Conservation (phyloP, 371 early-diverging fungal genomes). For the Haplosporangium sp. region DNA sequence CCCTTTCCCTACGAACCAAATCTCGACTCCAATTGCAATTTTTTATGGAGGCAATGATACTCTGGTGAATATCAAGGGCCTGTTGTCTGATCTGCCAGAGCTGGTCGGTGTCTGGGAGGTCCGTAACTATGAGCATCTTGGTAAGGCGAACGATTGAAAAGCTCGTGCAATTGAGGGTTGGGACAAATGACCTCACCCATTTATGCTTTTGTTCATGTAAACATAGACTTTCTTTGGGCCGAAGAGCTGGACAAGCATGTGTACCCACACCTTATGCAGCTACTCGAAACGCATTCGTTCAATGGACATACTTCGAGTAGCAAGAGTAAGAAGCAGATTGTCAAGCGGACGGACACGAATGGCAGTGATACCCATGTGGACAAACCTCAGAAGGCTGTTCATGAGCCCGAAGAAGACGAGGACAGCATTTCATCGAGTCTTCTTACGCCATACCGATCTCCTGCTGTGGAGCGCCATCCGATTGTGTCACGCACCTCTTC, state of each 20-base stretch:
- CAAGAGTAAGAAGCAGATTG: background rate
- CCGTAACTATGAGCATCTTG: conserved; percentile 79
- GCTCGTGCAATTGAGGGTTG: background rate
- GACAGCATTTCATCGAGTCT: no score
- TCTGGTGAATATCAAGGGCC: conserved; percentile 77
- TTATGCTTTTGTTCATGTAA: background rate
- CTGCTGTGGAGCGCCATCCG: no score
- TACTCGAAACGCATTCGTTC: conserved; percentile 41
- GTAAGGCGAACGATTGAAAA: conserved; percentile 14
- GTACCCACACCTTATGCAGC: conserved; percentile 36
- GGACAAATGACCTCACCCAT: background rate
- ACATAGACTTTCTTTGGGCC: conserved; percentile 80
- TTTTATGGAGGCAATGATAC: conserved; percentile 93
- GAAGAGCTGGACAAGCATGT: conserved; percentile 56
- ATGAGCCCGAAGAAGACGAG: background rate
- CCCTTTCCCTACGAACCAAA: conserved; percentile 84
- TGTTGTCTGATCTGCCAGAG: conserved; percentile 69
- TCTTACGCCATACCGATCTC: no score
- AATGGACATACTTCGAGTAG: conserved; percentile 41
- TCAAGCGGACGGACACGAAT: conserved; percentile 12
- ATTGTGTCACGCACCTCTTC: no score
- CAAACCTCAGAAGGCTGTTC: background rate
- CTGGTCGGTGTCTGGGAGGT: conserved; percentile 73
- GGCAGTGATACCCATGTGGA: conserved; percentile 1
- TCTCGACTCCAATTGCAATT: conserved; percentile 86